Conservation (phyloP, 164 flowering plant species). For the grape (Vitis vinifera) region DNA sequence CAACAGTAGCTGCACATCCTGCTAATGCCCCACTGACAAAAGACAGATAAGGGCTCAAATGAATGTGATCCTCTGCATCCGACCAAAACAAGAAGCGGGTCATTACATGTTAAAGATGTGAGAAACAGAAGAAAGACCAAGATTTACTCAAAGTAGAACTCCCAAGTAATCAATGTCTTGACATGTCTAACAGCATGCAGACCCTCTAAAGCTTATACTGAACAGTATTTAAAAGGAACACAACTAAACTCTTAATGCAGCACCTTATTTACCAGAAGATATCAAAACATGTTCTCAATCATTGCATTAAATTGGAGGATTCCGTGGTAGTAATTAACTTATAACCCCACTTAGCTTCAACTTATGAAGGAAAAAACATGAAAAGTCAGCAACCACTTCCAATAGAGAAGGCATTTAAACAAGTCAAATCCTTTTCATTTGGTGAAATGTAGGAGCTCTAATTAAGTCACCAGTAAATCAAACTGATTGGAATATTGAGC, state of each 20-base stretch:
- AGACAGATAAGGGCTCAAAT: constrained; percentile 83
- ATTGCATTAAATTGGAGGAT: too few species aligned
- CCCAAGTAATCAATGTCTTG: neutral
- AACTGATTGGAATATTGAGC: neutral
- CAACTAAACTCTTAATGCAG: too few species aligned
- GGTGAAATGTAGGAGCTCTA: neutral
- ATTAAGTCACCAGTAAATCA: neutral
- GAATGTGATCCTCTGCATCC: constrained; percentile 76
- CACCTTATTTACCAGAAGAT: too few species aligned
- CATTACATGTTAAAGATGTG: neutral
- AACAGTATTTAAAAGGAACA: too few species aligned
- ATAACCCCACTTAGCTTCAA: neutral
- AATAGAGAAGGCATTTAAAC: neutral
- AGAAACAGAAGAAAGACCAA: neutral
- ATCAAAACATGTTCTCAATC: too few species aligned
- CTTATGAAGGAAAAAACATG: neutral
- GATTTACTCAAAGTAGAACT: neutral
- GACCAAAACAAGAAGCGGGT: constrained; percentile 9
- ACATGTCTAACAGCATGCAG: neutral
- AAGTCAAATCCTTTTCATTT: neutral
- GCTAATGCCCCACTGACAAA: constrained; percentile 91
- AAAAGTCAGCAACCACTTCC: neutral
- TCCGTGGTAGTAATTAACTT: neutral
- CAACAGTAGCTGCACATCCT: constrained; percentile 97
- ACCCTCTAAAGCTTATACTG: neutral